A percentile compares a stretch with the other conserved stretches of the same genome.
Conservation (phyloP, 306 rosid species). For the Arachis stenosperma region DNA sequence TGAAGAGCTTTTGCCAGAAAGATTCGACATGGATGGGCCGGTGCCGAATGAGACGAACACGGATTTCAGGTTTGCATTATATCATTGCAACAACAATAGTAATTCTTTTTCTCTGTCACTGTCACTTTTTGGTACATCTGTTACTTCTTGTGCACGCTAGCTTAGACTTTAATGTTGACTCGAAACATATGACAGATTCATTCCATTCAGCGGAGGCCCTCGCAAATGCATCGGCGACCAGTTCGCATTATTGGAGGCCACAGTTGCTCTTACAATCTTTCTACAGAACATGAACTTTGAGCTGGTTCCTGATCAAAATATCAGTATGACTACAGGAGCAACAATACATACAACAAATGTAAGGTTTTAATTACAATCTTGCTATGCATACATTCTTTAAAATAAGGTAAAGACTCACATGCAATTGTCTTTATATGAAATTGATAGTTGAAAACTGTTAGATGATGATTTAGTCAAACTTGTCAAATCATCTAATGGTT, state of each 20-base stretch:
- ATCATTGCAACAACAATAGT: background rate
- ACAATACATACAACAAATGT: conserved; percentile 96
- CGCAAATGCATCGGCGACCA: conserved; percentile 98
- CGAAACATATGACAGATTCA: conserved; percentile 67
- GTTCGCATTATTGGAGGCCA: conserved; percentile 86
- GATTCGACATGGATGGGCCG: conserved; percentile 82
- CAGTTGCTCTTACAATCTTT: conserved; percentile 80
- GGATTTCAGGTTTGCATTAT: conserved; percentile 69
- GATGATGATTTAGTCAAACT: too few species aligned
- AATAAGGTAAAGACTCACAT: too few species aligned
- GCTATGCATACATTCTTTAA: too few species aligned
- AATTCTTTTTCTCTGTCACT: background rate
- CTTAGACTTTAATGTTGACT: conserved; percentile 25
- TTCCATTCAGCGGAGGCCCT: conserved; percentile 96
- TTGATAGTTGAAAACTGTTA: too few species aligned
- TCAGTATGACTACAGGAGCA: conserved; percentile 97
- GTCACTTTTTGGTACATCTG: too few species aligned
- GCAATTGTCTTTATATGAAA: too few species aligned
- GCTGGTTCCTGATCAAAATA: conserved; percentile 81
- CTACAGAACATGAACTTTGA: conserved; percentile 79
- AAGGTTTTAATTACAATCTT: conserved; percentile 28
- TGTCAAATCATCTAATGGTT: too few species aligned
- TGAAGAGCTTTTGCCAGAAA: conserved; percentile 89
- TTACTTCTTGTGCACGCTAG: background rate
- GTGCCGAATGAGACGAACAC: conserved; percentile 88